Conservation (phyloP, 2,329 filamentous ascomycete genomes). For the Acephala macrosclerotiorum region DNA sequence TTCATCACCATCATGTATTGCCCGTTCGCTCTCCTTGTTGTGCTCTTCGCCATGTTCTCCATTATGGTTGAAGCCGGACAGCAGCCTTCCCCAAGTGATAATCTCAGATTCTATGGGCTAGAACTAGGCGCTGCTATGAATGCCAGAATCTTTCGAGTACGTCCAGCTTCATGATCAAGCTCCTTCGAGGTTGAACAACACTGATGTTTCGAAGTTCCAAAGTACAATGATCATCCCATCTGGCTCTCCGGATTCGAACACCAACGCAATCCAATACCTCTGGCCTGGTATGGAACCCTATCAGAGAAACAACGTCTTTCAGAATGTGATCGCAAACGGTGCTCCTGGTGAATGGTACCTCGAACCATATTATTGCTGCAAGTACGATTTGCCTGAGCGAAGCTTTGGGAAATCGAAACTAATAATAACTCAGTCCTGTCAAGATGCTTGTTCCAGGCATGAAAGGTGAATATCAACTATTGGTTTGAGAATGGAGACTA, state of each 20-base stretch:
- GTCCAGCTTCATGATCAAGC: not conserved
- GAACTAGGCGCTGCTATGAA: not conserved
- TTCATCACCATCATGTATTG: not conserved
- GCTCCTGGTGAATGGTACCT: constrained; percentile 26
- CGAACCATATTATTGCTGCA: constrained; percentile 33
- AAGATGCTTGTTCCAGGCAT: constrained; percentile 16
- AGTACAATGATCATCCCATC: constrained; percentile 31
- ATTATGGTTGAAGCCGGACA: not conserved
- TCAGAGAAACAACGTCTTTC: constrained; percentile 21
- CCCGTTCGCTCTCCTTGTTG: not conserved
- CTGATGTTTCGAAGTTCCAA: constrained; percentile 25
- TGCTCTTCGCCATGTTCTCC: not conserved
- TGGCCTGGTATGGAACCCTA: constrained; percentile 50
- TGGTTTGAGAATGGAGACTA: not conserved
- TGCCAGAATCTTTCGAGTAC: constrained; percentile 11
- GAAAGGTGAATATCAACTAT: constrained; percentile 11
- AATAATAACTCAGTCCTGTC: constrained; percentile 20
- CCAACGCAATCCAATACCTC: constrained; percentile 58
- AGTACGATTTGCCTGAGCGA: constrained; percentile 5
- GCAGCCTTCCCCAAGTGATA: not conserved
- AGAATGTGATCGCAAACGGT: constrained; percentile 33
- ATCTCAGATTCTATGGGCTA: not conserved
- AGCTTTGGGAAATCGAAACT: not conserved
- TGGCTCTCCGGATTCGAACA: constrained; percentile 27
- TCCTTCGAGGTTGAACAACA: not conserved